Conservation (phyloP, 2,329 filamentous ascomycete genomes). For the Chaetomium strumarium region DNA sequence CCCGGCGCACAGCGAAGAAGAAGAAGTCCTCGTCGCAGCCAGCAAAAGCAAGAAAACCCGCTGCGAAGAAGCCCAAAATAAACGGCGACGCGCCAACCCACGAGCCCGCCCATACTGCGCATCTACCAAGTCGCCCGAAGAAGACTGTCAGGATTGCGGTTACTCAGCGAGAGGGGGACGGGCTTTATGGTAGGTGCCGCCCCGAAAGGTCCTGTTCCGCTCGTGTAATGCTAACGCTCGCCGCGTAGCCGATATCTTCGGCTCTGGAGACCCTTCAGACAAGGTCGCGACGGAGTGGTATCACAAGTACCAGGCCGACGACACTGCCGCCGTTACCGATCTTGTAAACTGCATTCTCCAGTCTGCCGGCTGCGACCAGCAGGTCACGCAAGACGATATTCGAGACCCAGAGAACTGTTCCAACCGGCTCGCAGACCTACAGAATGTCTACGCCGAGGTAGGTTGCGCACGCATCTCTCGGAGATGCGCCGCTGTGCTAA, state of each 20-base stretch:
- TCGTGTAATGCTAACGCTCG: constrained; percentile 27
- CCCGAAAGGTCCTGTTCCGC: neutral
- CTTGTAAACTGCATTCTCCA: constrained; percentile 62
- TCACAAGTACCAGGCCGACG: constrained; percentile 49
- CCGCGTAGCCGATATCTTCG: constrained; percentile 55
- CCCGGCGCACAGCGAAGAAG: constrained; percentile 31
- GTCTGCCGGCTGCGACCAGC: constrained; percentile 72
- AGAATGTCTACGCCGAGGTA: constrained; percentile 79
- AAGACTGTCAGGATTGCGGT: constrained; percentile 49
- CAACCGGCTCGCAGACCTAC: constrained; percentile 73
- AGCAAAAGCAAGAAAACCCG: constrained; percentile 48
- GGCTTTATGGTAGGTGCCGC: constrained; percentile 47
- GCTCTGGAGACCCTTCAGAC: constrained; percentile 50
- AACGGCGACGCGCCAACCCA: constrained; percentile 44
- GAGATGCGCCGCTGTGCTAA: constrained; percentile 14
- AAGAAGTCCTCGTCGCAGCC: constrained; percentile 36
- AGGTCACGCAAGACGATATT: constrained; percentile 76
- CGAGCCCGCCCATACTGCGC: constrained; percentile 32
- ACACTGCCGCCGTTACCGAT: constrained; percentile 51
- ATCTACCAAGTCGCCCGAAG: constrained; percentile 49
- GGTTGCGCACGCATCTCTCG: constrained; percentile 24
- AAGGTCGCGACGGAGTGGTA: constrained; percentile 57
- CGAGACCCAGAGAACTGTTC: constrained; percentile 83
- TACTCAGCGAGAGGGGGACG: constrained; percentile 45
- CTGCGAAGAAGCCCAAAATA: constrained; percentile 58